These are phyloP conservation scores for Crucihimalaya himalaica DNA, from an alignment of 345 rosid species.

Conservation along the genomic window DNA sequence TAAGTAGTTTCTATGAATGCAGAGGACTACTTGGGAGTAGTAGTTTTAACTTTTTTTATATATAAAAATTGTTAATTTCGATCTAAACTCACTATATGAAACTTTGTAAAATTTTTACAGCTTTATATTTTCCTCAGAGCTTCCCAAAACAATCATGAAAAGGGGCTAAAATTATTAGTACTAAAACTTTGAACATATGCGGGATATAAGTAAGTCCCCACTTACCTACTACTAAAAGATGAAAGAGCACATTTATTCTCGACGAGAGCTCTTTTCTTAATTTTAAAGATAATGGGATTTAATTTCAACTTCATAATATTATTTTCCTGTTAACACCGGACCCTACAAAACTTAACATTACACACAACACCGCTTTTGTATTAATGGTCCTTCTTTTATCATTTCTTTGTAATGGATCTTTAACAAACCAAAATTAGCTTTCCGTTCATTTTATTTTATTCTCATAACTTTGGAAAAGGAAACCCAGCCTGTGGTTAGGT, in stretches of 20 bases:
- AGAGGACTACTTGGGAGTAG: neutral
- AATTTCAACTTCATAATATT: slow-evolving; percentile 22
- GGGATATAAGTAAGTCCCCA: slow-evolving; percentile 31
- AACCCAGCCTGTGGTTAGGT: slow-evolving; percentile 20
- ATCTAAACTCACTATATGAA: neutral
- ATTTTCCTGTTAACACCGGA: slow-evolving; percentile 30
- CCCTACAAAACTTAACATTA: slow-evolving; percentile 26
- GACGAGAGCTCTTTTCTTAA: neutral
- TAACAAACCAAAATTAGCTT: slow-evolving; percentile 32
- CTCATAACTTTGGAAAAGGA: slow-evolving; percentile 25
- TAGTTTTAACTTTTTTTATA: neutral
- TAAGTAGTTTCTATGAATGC: neutral
- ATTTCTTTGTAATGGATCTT: slow-evolving; percentile 33
- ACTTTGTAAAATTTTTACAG: neutral
- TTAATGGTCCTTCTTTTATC: slow-evolving; percentile 26
- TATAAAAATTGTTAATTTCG: neutral
- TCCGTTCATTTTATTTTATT: slow-evolving; percentile 17
- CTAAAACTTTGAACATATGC: slow-evolving; percentile 33
- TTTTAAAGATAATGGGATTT: slow-evolving; percentile 7
- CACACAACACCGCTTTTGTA: slow-evolving; percentile 20
- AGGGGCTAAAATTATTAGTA: slow-evolving; percentile 21
- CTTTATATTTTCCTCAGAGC: neutral
- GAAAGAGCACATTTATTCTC: slow-evolving; percentile 32
- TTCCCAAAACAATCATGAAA: slow-evolving; percentile 26
- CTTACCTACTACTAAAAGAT: slow-evolving; percentile 35